phyloP scores from a whole-genome alignment of 768 basidiomycete species.

The Agaricus subrufescens region DNA sequence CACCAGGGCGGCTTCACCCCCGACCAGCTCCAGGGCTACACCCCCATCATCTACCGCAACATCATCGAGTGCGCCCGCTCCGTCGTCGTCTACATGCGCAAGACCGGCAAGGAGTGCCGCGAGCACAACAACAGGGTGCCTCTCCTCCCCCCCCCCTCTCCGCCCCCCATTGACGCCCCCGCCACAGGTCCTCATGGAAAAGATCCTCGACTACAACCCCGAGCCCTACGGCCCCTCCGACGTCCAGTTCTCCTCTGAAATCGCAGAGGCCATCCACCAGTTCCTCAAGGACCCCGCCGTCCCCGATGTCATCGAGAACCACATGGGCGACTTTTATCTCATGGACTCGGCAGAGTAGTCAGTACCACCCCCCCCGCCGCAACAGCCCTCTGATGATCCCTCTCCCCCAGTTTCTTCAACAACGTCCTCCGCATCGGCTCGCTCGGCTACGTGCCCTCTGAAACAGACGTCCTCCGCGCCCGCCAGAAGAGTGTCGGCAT shows the following conservation, averaged over 20 bases:
- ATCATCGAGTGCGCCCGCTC: conserved; percentile 87
- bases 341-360: conserved; percentile 95
- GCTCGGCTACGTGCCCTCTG: conserved; percentile 78
- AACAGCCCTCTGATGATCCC: background rate
- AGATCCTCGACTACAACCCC: conserved; percentile 56
- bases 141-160: background rate
- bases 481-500: conserved; percentile 88
- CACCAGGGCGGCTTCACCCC: conserved; percentile 86
- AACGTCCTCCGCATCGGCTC: conserved; percentile 81
- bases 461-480: conserved; percentile 84
- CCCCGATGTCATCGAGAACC: conserved; percentile 47
- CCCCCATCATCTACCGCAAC: conserved; percentile 79
- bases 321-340: conserved; percentile 77
- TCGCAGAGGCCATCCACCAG: conserved; percentile 64
- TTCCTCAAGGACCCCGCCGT: conserved; percentile 70
- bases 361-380: conserved; percentile 23
- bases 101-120: conserved; percentile 75
- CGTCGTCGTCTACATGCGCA: conserved; percentile 80
- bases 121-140: conserved; percentile 59
- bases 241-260: conserved; percentile 50
- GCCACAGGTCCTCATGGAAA: conserved; percentile 42
- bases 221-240: conserved; percentile 34
- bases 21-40: conserved; percentile 72
- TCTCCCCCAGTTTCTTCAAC: conserved; percentile 66
- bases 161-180: background rate